These are phyloP conservation scores for Sporothrix protearum DNA, from an alignment of 2,329 filamentous ascomycete genomes.

Conservation along the genomic window DNA sequence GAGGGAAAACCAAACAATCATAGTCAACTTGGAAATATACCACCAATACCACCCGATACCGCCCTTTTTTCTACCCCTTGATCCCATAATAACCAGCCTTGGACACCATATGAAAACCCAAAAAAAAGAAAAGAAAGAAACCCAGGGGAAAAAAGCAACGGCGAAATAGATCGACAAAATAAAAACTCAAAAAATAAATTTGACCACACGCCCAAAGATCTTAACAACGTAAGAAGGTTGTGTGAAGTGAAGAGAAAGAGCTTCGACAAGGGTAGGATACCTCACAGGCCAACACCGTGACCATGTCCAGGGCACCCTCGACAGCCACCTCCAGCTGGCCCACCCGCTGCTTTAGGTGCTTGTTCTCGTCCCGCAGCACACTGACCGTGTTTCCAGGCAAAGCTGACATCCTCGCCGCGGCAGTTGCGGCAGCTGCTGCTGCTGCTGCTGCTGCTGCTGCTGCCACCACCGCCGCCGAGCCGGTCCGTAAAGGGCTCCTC, in stretches of 20 bases:
- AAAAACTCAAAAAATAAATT: constrained; percentile 17
- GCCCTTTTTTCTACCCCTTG: neutral
- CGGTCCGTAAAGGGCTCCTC: constrained; percentile 28
- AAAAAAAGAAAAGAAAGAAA: neutral
- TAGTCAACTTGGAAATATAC: neutral
- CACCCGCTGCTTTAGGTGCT: constrained; percentile 56
- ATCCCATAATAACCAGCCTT: neutral
- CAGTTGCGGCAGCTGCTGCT: constrained; percentile 51
- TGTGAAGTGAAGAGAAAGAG: constrained; percentile 21
- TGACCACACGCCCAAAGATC: neutral
- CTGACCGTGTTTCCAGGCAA: constrained; percentile 66
- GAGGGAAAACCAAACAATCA: neutral
- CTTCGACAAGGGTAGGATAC: neutral
- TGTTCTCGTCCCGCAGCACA: constrained; percentile 60
- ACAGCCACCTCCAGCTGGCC: constrained; percentile 57
- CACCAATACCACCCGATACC: neutral
- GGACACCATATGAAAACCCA: too few relatives aligned
- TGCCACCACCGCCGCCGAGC: neutral
- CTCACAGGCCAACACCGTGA: constrained; percentile 51
- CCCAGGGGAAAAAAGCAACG: neutral
- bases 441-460: constrained; percentile 53
- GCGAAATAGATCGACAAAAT: constrained; percentile 13
- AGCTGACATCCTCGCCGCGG: constrained; percentile 53
- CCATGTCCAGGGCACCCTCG: constrained; percentile 57
- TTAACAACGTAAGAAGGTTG: too few relatives aligned